Evolutionary conservation across 371 early-diverging fungal genomes (phyloP).

Genomic region (Rhizopus arrhizus): DNA sequence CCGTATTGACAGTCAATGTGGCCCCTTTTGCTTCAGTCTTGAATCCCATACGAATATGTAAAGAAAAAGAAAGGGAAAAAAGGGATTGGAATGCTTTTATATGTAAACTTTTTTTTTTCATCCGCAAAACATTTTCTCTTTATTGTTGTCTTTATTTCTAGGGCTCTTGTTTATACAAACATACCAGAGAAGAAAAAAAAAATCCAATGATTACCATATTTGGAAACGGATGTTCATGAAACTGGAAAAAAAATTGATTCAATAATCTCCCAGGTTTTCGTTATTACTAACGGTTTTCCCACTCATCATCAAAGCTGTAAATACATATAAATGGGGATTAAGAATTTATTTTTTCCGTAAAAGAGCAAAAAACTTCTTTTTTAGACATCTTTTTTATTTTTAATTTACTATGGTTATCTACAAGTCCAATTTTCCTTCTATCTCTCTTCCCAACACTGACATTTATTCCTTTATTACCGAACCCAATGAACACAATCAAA

Average conservation of each 20-base stretch:
- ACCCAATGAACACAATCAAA: constrained; percentile 37
- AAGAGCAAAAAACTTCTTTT: neutral
- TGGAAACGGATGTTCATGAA: neutral
- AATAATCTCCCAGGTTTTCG: neutral
- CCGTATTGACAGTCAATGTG: constrained; percentile 18
- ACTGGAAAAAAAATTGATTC: neutral
- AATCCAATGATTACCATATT: constrained; percentile 1
- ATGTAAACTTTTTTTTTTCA: neutral
- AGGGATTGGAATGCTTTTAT: neutral
- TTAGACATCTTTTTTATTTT: neutral
- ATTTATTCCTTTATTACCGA: constrained; percentile 66
- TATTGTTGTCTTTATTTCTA: constrained; percentile 1
- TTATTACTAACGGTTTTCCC: constrained; percentile 4
- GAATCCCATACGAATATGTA: neutral
- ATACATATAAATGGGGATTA: neutral
- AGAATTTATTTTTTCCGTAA: neutral
- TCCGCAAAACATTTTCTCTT: neutral
- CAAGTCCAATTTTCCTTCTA: constrained; percentile 28
- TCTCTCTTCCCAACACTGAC: constrained; percentile 66
- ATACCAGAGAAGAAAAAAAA: constrained; percentile 4
- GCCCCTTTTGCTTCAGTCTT: neutral
- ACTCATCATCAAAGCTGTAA: neutral
- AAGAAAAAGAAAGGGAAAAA: neutral
- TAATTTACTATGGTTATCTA: constrained; percentile 35
- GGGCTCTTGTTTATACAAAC: constrained; percentile 8